Evolutionary conservation across 345 rosid species (phyloP).

Genomic region (Hibiscus trionum): DNA sequence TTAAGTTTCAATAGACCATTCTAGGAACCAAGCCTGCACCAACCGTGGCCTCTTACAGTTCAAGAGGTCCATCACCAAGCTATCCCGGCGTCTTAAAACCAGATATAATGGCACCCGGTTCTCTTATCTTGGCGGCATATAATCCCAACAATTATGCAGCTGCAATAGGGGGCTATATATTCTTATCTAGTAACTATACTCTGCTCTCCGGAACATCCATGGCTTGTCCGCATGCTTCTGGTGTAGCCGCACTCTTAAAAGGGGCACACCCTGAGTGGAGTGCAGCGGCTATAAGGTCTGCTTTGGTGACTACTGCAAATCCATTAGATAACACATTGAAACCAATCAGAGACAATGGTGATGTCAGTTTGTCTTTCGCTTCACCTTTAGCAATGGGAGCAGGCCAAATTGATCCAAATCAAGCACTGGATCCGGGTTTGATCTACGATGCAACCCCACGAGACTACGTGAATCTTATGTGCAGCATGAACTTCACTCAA

Average conservation of each 20-base stretch:
- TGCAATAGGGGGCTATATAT: background rate
- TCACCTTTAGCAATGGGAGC: conserved; percentile 3
- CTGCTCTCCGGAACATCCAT: conserved; percentile 48
- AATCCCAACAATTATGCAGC: conserved; percentile 15
- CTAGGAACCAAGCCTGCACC: conserved; percentile 40
- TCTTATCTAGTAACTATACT: conserved; percentile 24
- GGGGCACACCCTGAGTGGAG: conserved; percentile 40
- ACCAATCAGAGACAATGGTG: conserved; percentile 29
- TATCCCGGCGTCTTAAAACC: conserved; percentile 42
- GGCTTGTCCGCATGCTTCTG: conserved; percentile 53
- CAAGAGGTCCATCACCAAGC: conserved; percentile 47
- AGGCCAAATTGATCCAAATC: conserved; percentile 24
- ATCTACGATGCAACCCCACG: conserved; percentile 38
- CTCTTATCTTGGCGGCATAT: conserved; percentile 40
- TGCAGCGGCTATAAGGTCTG: conserved; percentile 44
- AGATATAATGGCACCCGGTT: conserved; percentile 48
- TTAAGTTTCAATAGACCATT: conserved; percentile 32
- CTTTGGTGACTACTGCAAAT: conserved; percentile 39
- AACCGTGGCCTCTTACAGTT: conserved; percentile 28
- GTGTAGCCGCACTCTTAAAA: conserved; percentile 46
- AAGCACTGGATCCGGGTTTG: conserved; percentile 40
- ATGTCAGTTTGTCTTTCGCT: background rate
- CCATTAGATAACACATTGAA: conserved; percentile 25
- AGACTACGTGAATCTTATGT: conserved; percentile 32
- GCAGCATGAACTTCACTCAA: conserved; percentile 31